A percentile compares a stretch with the other conserved stretches of the same genome.
phyloP scores from a whole-genome alignment of 805 yeast genomes.

The Blastobotrys muscicola region DNA sequence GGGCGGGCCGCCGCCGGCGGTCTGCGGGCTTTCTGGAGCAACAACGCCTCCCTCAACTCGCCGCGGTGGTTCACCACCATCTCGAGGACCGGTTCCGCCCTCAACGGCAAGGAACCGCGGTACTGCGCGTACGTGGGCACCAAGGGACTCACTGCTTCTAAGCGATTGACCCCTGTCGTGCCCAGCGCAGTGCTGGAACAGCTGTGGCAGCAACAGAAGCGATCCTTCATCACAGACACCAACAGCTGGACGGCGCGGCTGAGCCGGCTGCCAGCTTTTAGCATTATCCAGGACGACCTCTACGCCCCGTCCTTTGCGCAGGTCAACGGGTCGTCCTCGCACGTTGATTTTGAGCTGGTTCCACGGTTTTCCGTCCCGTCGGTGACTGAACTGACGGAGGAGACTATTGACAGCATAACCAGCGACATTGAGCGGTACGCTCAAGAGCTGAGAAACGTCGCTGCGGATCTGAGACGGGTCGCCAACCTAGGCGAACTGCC shows the following conservation, averaged over 20 bases:
- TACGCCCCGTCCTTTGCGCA: no score
- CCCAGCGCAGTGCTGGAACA: background rate
- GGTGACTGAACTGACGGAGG: conserved; percentile 36
- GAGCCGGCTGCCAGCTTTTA: background rate
- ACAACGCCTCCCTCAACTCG: no score
- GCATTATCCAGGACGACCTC: background rate
- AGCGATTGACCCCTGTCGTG: no score
- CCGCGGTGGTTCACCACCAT: no score
- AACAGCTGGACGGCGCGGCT: conserved; percentile 1
- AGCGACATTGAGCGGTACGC: conserved; percentile 25
- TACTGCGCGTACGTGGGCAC: no score
- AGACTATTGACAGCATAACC: conserved; percentile 33
- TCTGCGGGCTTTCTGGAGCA: no score
- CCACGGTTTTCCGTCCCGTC: conserved; percentile 34
- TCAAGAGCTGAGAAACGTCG: conserved; percentile 30
- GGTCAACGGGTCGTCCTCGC: conserved; percentile 19
- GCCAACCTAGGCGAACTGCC: conserved; percentile 58
- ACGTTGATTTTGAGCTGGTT: conserved; percentile 46
- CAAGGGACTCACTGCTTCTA: no score
- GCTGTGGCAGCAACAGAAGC: background rate
- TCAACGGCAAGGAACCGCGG: no score
- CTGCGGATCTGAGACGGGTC: conserved; percentile 37
- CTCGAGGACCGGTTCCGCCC: no score
- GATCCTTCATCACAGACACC: background rate
- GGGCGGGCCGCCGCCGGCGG: no score